Percentiles rank a stretch among this genome's conserved stretches.
These are phyloP conservation scores for Smallanthus sonchifolius DNA, from an alignment of 129 eudicot species.

Conservation along the genomic window DNA sequence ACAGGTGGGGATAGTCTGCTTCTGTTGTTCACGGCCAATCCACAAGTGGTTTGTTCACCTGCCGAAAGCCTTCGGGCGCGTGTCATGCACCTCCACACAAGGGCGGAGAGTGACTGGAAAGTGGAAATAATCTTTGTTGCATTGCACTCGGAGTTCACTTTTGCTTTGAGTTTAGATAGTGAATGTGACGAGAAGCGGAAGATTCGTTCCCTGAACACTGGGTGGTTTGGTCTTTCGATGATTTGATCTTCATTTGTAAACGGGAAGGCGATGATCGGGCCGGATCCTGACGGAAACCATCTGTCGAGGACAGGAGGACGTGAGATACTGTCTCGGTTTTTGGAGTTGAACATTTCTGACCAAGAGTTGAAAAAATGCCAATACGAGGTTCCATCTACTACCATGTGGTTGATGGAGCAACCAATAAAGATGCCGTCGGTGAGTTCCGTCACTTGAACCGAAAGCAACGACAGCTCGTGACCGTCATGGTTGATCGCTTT, in stretches of 20 bases:
- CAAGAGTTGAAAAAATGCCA: slow-evolving; percentile 50
- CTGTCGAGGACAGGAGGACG: slow-evolving; percentile 35
- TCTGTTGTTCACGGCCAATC: slow-evolving; percentile 27
- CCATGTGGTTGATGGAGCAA: slow-evolving; percentile 37
- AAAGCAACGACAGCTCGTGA: slow-evolving; percentile 4
- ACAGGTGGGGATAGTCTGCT: slow-evolving; percentile 43
- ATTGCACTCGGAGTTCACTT: slow-evolving; percentile 29
- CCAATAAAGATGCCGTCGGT: slow-evolving; percentile 15
- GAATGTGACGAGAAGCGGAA: slow-evolving; percentile 45
- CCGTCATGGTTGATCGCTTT: slow-evolving; percentile 13
- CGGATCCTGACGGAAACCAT: slow-evolving; percentile 39
- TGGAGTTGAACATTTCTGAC: slow-evolving; percentile 26
- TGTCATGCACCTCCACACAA: slow-evolving; percentile 42
- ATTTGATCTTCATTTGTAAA: slow-evolving; percentile 43
- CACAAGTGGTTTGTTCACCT: no score
- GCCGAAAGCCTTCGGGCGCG: no score
- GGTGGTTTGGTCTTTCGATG: slow-evolving; percentile 33
- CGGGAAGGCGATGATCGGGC: slow-evolving; percentile 30
- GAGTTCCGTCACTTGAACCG: slow-evolving; percentile 11
- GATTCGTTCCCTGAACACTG: slow-evolving; percentile 40
- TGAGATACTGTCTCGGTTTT: slow-evolving; percentile 18
- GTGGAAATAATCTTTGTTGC: slow-evolving; percentile 39
- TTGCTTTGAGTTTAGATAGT: slow-evolving; percentile 34
- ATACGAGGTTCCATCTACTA: slow-evolving; percentile 43
- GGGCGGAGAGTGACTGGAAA: slow-evolving; percentile 42